Percentiles rank a stretch among this genome's conserved stretches.
Evolutionary conservation across 116 monocot genomes (phyloP).

Genomic region (Papilionanthe hybrid): DNA sequence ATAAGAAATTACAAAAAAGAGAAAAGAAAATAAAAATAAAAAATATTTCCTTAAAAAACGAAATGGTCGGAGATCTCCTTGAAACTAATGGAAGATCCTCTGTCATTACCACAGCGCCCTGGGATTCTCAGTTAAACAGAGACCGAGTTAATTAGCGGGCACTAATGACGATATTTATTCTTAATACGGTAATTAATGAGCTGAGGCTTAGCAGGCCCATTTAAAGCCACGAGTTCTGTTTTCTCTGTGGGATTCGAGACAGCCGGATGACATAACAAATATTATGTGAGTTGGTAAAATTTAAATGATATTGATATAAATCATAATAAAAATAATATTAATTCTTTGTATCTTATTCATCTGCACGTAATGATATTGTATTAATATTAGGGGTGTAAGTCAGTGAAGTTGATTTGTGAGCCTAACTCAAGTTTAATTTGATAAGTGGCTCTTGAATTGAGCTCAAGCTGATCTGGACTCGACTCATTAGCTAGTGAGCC

Average conservation of each 20-base stretch:
- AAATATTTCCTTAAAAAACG: neutral
- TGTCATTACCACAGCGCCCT: neutral
- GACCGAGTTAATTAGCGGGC: neutral
- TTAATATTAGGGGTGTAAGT: no score
- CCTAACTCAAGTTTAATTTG: no score
- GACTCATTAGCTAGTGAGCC: no score
- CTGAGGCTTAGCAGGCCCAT: neutral
- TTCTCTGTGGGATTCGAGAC: slow-evolving; percentile 3
- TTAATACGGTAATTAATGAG: neutral
- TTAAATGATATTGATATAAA: no score
- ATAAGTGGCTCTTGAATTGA: no score
- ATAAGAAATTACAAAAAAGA: neutral
- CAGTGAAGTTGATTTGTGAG: no score
- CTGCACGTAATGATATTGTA: no score
- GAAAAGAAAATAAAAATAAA: neutral
- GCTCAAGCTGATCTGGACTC: no score
- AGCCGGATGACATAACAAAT: neutral
- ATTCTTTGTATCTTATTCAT: no score
- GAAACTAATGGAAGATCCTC: slow-evolving; percentile 1
- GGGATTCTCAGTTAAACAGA: neutral
- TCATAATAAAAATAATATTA: no score
- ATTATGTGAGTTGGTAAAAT: no score
- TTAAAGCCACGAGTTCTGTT: neutral
- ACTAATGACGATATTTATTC: neutral
- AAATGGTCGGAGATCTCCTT: neutral